These are phyloP conservation scores for Chlamydomonas eustigma DNA, from an alignment of 139 green algal species.

Conservation along the genomic window DNA sequence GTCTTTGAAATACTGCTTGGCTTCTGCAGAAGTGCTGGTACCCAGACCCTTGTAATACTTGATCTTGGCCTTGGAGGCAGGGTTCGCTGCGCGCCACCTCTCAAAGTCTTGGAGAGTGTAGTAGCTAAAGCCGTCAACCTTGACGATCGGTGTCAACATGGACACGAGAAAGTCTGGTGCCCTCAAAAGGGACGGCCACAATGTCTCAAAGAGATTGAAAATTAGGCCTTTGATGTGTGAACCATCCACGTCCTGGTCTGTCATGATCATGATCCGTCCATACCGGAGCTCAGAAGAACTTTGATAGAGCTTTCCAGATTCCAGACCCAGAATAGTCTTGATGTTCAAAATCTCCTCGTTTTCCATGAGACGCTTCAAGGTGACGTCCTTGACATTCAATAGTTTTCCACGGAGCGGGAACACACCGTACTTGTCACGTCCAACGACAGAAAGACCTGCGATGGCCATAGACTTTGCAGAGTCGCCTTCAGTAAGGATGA, in stretches of 20 bases:
- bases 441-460: conserved; percentile 49
- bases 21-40: conserved; percentile 5
- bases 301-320: conserved; percentile 38
- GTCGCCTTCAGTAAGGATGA: conserved; percentile 69
- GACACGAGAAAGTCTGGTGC: conserved; percentile 12
- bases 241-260: conserved; percentile 21
- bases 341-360: conserved; percentile 61
- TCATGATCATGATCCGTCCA: conserved; percentile 19
- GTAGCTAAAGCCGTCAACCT: conserved; percentile 1
- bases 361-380: conserved; percentile 43
- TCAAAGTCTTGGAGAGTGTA: neutral
- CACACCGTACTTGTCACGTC: conserved; percentile 54
- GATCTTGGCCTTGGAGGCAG: neutral
- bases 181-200: conserved; percentile 20
- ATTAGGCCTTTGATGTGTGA: conserved; percentile 29
- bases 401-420: conserved; percentile 61
- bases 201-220: conserved; percentile 23
- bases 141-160: conserved; percentile 31
- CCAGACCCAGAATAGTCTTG: conserved; percentile 63
- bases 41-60: conserved; percentile 40
- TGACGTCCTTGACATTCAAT: conserved; percentile 57
- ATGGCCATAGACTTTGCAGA: conserved; percentile 60
- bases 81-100: neutral
- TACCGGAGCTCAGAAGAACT: conserved; percentile 14
- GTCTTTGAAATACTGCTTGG: conserved; percentile 22